A percentile compares a stretch with the other conserved stretches of the same genome.
phyloP scores from a whole-genome alignment of 805 yeast genomes.

The Kazachstania martiniae region DNA sequence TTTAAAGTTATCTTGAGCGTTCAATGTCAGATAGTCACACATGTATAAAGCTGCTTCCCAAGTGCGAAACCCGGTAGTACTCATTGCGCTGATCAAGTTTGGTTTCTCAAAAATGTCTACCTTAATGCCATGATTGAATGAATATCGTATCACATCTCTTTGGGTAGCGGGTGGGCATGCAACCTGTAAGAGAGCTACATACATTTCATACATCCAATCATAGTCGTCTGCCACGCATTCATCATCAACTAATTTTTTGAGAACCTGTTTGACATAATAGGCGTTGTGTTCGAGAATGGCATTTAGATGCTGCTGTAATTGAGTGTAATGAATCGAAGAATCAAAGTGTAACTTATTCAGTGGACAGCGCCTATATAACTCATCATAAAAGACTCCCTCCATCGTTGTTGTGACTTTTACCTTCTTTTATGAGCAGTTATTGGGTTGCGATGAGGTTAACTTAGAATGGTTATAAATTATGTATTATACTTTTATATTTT shows the following conservation, averaged over 20 bases:
- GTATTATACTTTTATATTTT: too few species aligned
- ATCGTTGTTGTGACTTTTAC: too few species aligned
- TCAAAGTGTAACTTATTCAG: background rate
- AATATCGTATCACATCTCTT: conserved; percentile 26
- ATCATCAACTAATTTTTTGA: conserved; percentile 32
- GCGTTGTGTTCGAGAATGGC: conserved; percentile 31
- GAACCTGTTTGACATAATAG: conserved; percentile 38
- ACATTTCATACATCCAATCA: conserved; percentile 27
- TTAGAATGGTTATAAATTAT: too few species aligned
- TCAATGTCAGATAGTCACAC: conserved; percentile 34
- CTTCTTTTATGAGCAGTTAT: too few species aligned
- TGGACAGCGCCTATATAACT: background rate
- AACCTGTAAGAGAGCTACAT: conserved; percentile 20
- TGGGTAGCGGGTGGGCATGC: conserved; percentile 19
- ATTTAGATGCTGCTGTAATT: conserved; percentile 12
- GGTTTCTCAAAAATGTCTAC: conserved; percentile 49
- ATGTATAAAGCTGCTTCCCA: conserved; percentile 87
- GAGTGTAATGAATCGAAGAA: background rate
- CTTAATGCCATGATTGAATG: conserved; percentile 8
- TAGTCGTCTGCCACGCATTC: conserved; percentile 4
- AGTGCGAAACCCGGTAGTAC: conserved; percentile 82
- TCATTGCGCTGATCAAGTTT: conserved; percentile 52
- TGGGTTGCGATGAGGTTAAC: too few species aligned
- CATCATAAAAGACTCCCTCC: background rate
- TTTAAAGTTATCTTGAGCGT: background rate